These are phyloP conservation scores for Ophiostoma ips DNA, from an alignment of 2,329 filamentous ascomycete genomes.

Conservation along the genomic window DNA sequence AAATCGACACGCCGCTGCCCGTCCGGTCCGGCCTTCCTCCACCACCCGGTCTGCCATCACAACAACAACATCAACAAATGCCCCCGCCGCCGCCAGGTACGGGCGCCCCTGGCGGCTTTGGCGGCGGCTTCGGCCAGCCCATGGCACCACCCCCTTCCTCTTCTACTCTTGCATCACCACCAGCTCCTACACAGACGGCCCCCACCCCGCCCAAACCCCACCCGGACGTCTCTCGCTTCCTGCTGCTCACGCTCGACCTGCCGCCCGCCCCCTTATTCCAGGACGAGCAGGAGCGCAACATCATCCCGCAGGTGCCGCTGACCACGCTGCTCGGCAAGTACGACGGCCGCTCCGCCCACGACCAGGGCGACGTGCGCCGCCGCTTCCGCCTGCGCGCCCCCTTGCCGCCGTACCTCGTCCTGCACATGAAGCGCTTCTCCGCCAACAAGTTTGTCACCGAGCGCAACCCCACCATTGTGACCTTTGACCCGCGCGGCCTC, in stretches of 20 bases:
- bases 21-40: too few relatives aligned
- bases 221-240: conserved; percentile 57
- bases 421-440: conserved; percentile 95
- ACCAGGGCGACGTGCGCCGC: conserved; percentile 75
- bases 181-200: neutral
- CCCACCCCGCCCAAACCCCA: conserved; percentile 39
- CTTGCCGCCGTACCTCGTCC: conserved; percentile 76
- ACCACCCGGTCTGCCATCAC: too few relatives aligned
- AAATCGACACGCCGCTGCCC: conserved; percentile 6
- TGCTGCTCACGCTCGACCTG: conserved; percentile 86
- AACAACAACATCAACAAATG: neutral
- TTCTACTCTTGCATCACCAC: neutral
- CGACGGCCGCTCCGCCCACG: conserved; percentile 74
- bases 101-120: neutral
- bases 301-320: conserved; percentile 85
- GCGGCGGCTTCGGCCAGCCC: neutral
- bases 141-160: neutral
- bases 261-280: conserved; percentile 90
- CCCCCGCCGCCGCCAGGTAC: conserved; percentile 4
- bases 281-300: conserved; percentile 85
- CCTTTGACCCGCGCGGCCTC: conserved; percentile 70
- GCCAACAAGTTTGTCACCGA: conserved; percentile 94
- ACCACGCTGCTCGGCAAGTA: conserved; percentile 80
- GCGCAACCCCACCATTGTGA: conserved; percentile 95
- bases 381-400: conserved; percentile 84